These are phyloP conservation scores for Leccinum fibrillosum DNA, from an alignment of 768 basidiomycete genomes.

Conservation along the genomic window DNA sequence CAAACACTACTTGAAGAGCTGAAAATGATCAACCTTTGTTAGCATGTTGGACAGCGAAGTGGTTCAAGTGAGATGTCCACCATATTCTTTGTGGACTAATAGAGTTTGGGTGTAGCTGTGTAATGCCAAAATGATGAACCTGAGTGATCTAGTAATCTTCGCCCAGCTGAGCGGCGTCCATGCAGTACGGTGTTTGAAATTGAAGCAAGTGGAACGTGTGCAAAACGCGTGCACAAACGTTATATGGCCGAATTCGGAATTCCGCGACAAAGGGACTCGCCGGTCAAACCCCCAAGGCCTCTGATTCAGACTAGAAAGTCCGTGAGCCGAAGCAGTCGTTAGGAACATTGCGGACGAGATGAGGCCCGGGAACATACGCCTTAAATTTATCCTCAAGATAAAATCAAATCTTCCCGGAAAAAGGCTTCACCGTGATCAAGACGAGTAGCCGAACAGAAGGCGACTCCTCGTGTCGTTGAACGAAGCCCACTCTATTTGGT, in stretches of 20 bases:
- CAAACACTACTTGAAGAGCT: constrained; percentile 87
- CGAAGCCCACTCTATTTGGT: neutral
- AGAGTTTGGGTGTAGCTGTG: neutral
- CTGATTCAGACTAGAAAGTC: neutral
- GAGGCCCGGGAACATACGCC: too few relatives aligned
- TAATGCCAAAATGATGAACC: neutral
- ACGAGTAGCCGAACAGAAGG: neutral
- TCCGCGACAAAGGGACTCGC: neutral
- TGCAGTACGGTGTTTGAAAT: neutral
- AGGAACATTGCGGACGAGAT: too few relatives aligned
- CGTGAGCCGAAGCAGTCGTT: neutral
- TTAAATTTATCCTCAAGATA: neutral
- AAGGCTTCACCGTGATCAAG: neutral
- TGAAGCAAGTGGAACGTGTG: neutral
- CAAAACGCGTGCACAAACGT: neutral
- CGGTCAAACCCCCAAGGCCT: neutral
- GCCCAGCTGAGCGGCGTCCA: neutral
- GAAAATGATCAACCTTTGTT: constrained; percentile 50
- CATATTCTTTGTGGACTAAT: neutral
- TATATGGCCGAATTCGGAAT: neutral
- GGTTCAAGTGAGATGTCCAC: neutral
- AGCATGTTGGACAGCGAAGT: neutral
- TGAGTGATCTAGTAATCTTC: neutral
- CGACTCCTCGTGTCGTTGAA: neutral
- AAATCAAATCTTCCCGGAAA: neutral